Evolutionary conservation across 108 stramenopile genomes (phyloP).

Genomic region (Nitzschia sp.): DNA sequence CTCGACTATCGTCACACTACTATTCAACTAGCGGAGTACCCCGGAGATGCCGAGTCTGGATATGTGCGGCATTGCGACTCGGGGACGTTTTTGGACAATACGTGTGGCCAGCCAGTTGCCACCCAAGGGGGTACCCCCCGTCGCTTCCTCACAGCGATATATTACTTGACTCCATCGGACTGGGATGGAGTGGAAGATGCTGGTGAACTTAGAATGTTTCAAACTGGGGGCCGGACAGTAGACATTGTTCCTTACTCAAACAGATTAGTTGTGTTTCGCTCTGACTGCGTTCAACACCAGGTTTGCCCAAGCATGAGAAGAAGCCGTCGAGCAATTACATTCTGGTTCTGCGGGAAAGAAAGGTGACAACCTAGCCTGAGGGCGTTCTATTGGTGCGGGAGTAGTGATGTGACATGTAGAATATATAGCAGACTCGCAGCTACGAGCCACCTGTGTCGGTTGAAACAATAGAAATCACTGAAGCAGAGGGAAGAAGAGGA

Average conservation of each 20-base stretch:
- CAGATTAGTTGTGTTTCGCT: constrained; percentile 68
- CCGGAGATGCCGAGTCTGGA: constrained; percentile 55
- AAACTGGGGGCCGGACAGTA: neutral
- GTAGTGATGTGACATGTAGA: too few relatives aligned
- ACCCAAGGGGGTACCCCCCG: constrained; percentile 1
- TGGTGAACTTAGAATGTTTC: constrained; percentile 55
- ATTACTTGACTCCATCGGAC: constrained; percentile 60
- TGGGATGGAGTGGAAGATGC: constrained; percentile 60
- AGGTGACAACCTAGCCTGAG: too few relatives aligned
- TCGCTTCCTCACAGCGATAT: constrained; percentile 63
- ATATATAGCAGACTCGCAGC: too few relatives aligned
- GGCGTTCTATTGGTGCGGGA: too few relatives aligned
- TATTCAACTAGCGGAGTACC: constrained; percentile 64
- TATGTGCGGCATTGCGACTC: constrained; percentile 64
- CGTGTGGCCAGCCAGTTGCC: too few relatives aligned
- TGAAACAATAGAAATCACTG: too few relatives aligned
- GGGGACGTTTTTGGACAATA: too few relatives aligned
- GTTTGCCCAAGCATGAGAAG: constrained; percentile 59
- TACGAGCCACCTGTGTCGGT: too few relatives aligned
- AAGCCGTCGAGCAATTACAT: constrained; percentile 60
- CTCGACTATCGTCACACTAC: constrained; percentile 49
- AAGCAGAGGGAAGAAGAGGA: too few relatives aligned
- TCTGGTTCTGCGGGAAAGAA: constrained; percentile 65
- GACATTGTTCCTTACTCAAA: constrained; percentile 50
- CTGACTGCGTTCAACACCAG: constrained; percentile 65